Conservation (phyloP, 2,329 filamentous ascomycete species). For the Chrysoporthe deuterocubensis region DNA sequence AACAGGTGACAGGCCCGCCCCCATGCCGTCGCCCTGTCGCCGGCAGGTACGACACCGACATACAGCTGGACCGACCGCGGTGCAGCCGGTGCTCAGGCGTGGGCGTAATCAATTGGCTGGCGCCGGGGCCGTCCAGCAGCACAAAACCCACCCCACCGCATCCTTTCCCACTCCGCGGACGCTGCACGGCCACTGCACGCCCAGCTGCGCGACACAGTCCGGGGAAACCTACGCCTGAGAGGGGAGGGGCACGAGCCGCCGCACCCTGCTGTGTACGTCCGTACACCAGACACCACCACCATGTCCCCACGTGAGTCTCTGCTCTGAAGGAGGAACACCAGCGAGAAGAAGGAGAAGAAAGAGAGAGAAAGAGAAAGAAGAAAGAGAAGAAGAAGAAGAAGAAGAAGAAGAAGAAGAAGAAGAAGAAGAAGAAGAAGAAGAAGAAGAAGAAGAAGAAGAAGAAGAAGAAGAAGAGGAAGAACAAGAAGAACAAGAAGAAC, state of each 20-base stretch:
- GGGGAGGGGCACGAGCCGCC: not conserved
- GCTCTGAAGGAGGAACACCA: not conserved
- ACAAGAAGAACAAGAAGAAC: not conserved
- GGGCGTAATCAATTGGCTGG: slow-evolving; percentile 37
- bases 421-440: too few species aligned
- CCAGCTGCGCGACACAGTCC: slow-evolving; percentile 14
- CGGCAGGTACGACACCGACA: slow-evolving; percentile 29
- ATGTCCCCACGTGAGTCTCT: slow-evolving; percentile 13
- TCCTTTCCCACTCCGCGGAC: slow-evolving; percentile 4
- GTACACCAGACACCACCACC: not conserved
- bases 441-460: too few species aligned
- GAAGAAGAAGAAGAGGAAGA: too few species aligned
- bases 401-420: not conserved
- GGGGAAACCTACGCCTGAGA: slow-evolving; percentile 9
- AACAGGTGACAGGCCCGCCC: not conserved
- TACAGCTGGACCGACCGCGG: slow-evolving; percentile 16
- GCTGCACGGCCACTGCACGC: slow-evolving; percentile 11
- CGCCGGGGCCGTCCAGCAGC: slow-evolving; percentile 29
- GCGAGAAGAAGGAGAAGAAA: not conserved
- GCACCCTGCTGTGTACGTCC: not conserved
- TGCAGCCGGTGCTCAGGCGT: slow-evolving; percentile 25
- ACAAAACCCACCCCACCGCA: slow-evolving; percentile 13
- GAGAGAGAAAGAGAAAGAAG: not conserved
- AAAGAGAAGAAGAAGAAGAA: not conserved
- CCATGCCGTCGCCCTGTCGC: slow-evolving; percentile 16